Base-by-base conservation (phyloP, 805 yeast species). In the Teunomyces panamensis region DNA sequence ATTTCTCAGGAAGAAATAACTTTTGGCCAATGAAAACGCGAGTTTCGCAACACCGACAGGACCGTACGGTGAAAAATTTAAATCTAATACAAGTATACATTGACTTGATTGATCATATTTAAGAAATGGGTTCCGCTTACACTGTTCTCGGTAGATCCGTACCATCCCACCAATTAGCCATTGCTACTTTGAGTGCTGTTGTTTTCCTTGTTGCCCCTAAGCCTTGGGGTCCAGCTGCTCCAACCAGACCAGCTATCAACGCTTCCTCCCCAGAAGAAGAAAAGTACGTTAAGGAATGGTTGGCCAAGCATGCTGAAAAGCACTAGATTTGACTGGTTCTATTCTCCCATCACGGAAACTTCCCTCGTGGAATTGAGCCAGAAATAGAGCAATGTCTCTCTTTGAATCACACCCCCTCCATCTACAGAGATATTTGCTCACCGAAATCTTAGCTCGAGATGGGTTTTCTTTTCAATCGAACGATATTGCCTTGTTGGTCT, bases 181-280 rank as follows among this genome's bases (percentile, higher is more conserved):
- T 91, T 55, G 94, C 85, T 57, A 89, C 97, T 39, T 75, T 91
- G 59, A 84, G 86, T 54, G 67, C 84, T 29, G 85, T 88, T 45
- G 80, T 79, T 34, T 75, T 83, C 42, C 68, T 82, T 46, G 82
- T 79, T 51, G 67, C 76, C 43, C 94, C 94, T 65, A 86, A 88
- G 68, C 89, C 91, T 68, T 83, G 85, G 87, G 72, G 74, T 51
- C 71, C 82, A 24, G 75, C 79, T 55, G 75, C 82, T 56, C 79
- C 85, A 59, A 74, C 78, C 52, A 76, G 73, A 58, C 90, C 94
- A 41, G 74, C 83, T 35, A 79, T 89, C 67, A 80, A 81, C 55
- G 96, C 96, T 55, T 69, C 82, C 48, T 80, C 90, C 44, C 83
- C 89, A 57, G 97, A 89, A 63, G 97, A 91, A 75, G 96, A 88